These are phyloP conservation scores for Clarireedia sp. DNA, from an alignment of 2,329 filamentous ascomycete genomes.

Conservation along the genomic window DNA sequence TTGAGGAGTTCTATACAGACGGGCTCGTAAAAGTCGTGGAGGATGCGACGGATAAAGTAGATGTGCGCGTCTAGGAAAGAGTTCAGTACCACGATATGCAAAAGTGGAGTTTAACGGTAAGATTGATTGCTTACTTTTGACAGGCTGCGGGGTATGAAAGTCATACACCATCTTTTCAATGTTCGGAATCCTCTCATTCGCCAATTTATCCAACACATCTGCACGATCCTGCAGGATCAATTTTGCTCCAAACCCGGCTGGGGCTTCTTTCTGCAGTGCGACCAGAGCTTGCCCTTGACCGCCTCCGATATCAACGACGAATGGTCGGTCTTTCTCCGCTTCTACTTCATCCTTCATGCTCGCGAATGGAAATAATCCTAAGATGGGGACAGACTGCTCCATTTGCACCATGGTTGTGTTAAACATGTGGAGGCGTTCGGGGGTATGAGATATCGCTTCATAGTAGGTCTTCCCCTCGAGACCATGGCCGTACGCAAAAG, in stretches of 20 bases:
- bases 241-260: conserved; percentile 16
- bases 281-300: conserved; percentile 20
- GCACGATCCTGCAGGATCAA: conserved; percentile 26
- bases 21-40: neutral
- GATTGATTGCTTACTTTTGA: conserved; percentile 18
- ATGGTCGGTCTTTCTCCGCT: conserved; percentile 15
- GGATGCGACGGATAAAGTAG: neutral
- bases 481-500: neutral
- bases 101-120: neutral
- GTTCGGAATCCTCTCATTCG: conserved; percentile 17
- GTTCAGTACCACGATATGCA: neutral
- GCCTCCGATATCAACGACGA: conserved; percentile 21
- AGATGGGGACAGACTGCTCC: conserved; percentile 13
- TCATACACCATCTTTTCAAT: conserved; percentile 26
- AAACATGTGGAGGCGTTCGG: conserved; percentile 13
- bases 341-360: neutral
- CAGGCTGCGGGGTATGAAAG: conserved; percentile 25
- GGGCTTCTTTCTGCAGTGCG: conserved; percentile 23
- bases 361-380: conserved; percentile 13
- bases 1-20: neutral
- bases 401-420: conserved; percentile 17
- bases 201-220: conserved; percentile 21
- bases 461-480: conserved; percentile 20
- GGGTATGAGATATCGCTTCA: conserved; percentile 13
- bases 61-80: neutral